These are phyloP conservation scores for Forsythia suspensa DNA, from an alignment of 257 asterid genomes.

Conservation along the genomic window DNA sequence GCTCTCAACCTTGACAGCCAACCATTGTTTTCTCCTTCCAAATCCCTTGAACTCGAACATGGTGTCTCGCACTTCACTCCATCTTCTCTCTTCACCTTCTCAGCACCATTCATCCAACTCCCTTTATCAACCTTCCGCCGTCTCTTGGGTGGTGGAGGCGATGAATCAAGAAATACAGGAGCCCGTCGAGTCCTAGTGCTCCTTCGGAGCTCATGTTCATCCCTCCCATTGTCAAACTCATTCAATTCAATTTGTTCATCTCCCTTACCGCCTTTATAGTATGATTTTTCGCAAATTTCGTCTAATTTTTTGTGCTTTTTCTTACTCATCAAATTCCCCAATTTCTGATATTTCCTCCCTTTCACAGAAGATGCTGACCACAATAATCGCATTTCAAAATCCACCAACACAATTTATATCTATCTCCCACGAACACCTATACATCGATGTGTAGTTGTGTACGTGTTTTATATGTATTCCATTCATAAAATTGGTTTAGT, in stretches of 20 bases:
- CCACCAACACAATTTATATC: slow-evolving; percentile 20
- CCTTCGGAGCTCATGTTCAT: slow-evolving; percentile 65
- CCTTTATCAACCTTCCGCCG: slow-evolving; percentile 48
- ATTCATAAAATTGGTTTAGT: not conserved
- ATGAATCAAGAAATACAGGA: slow-evolving; percentile 84
- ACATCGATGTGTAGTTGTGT: slow-evolving; percentile 8
- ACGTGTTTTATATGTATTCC: slow-evolving; percentile 10
- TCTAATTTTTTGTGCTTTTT: slow-evolving; percentile 81
- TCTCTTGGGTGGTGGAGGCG: slow-evolving; percentile 77
- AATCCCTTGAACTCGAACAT: slow-evolving; percentile 44
- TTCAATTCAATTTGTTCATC: slow-evolving; percentile 35
- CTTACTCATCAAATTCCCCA: slow-evolving; percentile 56
- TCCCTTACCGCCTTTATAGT: slow-evolving; percentile 48
- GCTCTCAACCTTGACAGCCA: slow-evolving; percentile 75
- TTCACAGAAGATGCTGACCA: slow-evolving; percentile 46
- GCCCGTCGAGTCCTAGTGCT: slow-evolving; percentile 81
- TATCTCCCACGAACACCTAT: not conserved
- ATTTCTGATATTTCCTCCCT: slow-evolving; percentile 51
- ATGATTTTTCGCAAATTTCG: slow-evolving; percentile 68
- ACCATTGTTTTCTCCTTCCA: slow-evolving; percentile 40
- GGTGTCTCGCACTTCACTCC: slow-evolving; percentile 33
- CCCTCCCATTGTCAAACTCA: slow-evolving; percentile 37
- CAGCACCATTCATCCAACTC: slow-evolving; percentile 32
- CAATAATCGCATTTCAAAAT: slow-evolving; percentile 67
- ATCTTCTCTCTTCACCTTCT: slow-evolving; percentile 38